Evolutionary conservation across 371 early-diverging fungal genomes (phyloP).

Genomic region (Mucor indicus): DNA sequence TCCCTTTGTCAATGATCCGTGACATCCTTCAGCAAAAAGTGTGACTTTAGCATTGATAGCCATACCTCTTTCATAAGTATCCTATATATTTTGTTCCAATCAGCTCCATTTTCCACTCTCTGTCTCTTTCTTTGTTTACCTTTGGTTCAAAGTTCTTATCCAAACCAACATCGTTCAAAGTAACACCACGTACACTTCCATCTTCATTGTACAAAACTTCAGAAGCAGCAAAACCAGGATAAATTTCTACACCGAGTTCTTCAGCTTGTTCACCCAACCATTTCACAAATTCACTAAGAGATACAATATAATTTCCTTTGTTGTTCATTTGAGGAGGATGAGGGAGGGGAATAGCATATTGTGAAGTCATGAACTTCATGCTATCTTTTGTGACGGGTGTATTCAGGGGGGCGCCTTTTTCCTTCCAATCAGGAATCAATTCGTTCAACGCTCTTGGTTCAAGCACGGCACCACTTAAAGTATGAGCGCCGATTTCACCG

Average conservation of each 20-base stretch:
- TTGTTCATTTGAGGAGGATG: conserved; percentile 97
- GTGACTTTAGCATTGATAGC: conserved; percentile 93
- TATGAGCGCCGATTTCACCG: conserved; percentile 94
- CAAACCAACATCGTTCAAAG: conserved; percentile 95
- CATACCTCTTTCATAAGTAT: conserved; percentile 94
- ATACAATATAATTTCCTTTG: conserved; percentile 96
- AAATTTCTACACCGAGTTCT: conserved; percentile 93
- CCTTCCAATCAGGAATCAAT: conserved; percentile 97
- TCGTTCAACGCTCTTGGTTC: conserved; percentile 93
- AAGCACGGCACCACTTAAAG: conserved; percentile 92
- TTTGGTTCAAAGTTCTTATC: conserved; percentile 88
- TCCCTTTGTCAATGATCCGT: conserved; percentile 92
- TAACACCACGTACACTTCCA: conserved; percentile 91
- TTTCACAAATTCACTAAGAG: conserved; percentile 86
- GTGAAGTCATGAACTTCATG: conserved; percentile 84
- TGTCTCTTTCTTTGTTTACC: too few species aligned
- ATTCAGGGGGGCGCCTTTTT: conserved; percentile 89
- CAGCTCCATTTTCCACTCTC: too few species aligned
- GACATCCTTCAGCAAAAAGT: conserved; percentile 97
- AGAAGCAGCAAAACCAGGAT: conserved; percentile 90
- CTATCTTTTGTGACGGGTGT: conserved; percentile 85
- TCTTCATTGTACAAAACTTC: conserved; percentile 90
- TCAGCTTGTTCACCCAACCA: conserved; percentile 98
- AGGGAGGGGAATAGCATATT: conserved; percentile 84
- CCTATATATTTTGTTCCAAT: too few species aligned